Conservation (phyloP, 2,329 filamentous ascomycete genomes). For the Aspergillus calidoustus region DNA sequence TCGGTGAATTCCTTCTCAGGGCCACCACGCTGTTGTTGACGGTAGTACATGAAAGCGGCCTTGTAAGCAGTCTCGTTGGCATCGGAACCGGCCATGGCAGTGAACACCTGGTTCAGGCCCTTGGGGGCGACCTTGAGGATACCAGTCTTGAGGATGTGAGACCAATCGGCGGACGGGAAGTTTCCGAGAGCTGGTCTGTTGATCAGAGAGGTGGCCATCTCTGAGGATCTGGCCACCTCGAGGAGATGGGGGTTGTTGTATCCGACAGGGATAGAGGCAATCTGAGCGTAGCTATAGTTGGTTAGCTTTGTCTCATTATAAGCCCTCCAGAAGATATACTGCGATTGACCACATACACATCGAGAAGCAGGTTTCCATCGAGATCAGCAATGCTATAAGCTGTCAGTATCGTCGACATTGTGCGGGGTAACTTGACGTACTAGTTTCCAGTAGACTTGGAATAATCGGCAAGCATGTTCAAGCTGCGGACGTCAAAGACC, state of each 20-base stretch:
- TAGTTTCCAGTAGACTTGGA: slow-evolving; percentile 79
- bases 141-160: slow-evolving; percentile 75
- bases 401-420: slow-evolving; percentile 23
- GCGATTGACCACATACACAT: slow-evolving; percentile 47
- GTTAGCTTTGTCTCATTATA: slow-evolving; percentile 6
- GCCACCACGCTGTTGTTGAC: slow-evolving; percentile 79
- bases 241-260: slow-evolving; percentile 86
- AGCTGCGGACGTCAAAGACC: slow-evolving; percentile 82
- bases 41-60: slow-evolving; percentile 91
- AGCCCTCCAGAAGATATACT: no score
- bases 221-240: slow-evolving; percentile 71
- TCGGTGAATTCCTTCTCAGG: slow-evolving; percentile 76
- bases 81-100: slow-evolving; percentile 84
- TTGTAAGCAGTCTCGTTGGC: slow-evolving; percentile 96
- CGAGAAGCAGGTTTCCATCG: slow-evolving; percentile 56
- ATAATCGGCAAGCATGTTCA: slow-evolving; percentile 84
- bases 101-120: slow-evolving; percentile 87
- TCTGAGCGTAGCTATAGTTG: slow-evolving; percentile 77
- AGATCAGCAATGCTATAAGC: slow-evolving; percentile 51
- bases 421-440: slow-evolving; percentile 37
- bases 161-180: slow-evolving; percentile 87
- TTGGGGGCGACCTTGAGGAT: slow-evolving; percentile 82
- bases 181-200: slow-evolving; percentile 89
- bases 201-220: slow-evolving; percentile 80
- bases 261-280: slow-evolving; percentile 87